These are phyloP conservation scores for Pichia phayaonensis DNA, from an alignment of 805 yeast genomes.

Conservation along the genomic window DNA sequence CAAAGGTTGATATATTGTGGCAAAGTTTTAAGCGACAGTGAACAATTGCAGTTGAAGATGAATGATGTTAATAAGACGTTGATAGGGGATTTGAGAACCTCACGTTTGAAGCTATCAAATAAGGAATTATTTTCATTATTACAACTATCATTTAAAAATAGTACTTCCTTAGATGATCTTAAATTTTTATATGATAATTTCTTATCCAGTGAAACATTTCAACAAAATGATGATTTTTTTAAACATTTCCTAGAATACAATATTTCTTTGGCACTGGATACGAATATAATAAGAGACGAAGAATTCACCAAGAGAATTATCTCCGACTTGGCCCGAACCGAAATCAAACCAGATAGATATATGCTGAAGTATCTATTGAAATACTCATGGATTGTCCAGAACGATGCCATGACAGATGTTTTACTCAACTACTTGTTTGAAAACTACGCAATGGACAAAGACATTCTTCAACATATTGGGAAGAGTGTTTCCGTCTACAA, in stretches of 20 bases:
- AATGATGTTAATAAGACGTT: neutral
- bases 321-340: neutral
- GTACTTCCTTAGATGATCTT: neutral
- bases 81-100: constrained; percentile 4
- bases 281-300: neutral
- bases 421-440: neutral
- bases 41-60: neutral
- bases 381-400: neutral
- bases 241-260: constrained; percentile 3
- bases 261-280: constrained; percentile 2
- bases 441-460: constrained; percentile 3
- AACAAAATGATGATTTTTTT: constrained; percentile 5
- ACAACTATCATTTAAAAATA: constrained; percentile 3
- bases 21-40: neutral
- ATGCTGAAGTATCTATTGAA: constrained; percentile 7
- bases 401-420: neutral
- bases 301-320: constrained; percentile 4
- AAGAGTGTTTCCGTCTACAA: neutral
- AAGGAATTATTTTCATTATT: constrained; percentile 11
- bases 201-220: neutral
- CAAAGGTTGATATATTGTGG: constrained; percentile 7
- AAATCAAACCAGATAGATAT: constrained; percentile 4
- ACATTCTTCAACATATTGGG: constrained; percentile 1
- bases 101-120: constrained; percentile 5
- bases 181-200: constrained; percentile 4